Evolutionary conservation across 2,329 filamentous ascomycete species (phyloP).

Genomic region (Arthrobotrys iridis): DNA sequence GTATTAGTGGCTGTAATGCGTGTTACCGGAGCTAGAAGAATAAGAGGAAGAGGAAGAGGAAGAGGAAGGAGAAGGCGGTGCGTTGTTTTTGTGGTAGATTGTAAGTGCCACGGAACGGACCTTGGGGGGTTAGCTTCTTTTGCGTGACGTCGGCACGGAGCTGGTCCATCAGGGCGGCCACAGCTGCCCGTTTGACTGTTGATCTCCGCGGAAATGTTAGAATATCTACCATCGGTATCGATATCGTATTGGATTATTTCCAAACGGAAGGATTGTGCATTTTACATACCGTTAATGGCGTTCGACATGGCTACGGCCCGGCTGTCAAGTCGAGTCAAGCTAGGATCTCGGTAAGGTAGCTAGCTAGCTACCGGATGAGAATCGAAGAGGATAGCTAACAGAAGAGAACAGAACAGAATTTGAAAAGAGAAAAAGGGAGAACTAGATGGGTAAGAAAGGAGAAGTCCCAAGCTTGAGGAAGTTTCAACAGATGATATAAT

Average conservation of each 20-base stretch:
- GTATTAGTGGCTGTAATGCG: no score
- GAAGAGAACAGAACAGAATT: background rate
- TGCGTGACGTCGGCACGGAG: constrained; percentile 29
- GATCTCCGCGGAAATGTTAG: background rate
- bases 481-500: background rate
- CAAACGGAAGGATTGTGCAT: background rate
- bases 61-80: background rate
- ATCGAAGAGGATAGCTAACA: background rate
- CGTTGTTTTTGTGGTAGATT: constrained; percentile 42
- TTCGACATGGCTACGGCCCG: constrained; percentile 49
- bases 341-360: background rate
- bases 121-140: constrained; percentile 28
- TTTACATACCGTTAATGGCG: constrained; percentile 26
- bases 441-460: no score
- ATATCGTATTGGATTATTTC: background rate
- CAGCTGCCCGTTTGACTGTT: constrained; percentile 22
- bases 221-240: background rate
- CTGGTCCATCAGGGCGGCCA: constrained; percentile 35
- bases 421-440: background rate
- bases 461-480: background rate
- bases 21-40: no score
- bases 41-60: no score
- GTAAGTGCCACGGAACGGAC: background rate
- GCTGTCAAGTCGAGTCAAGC: no score
- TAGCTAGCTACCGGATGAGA: background rate